Percentiles rank a stretch among this genome's conserved stretches.
phyloP scores from a whole-genome alignment of 2,329 filamentous ascomycete species.

The Botrytis fragariae region DNA sequence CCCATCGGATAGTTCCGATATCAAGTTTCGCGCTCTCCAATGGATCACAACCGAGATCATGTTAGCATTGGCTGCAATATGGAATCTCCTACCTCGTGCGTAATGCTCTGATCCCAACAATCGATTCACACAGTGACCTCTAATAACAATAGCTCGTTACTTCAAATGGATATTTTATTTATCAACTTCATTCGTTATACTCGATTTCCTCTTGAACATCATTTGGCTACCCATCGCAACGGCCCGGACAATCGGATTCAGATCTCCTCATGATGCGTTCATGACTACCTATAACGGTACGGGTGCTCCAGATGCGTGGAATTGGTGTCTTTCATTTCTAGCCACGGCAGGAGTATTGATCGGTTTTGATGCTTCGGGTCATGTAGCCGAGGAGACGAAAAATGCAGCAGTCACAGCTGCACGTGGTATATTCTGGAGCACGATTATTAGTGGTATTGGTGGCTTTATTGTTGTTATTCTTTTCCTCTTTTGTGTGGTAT shows the following conservation, averaged over 20 bases:
- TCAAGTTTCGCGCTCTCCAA: conserved; percentile 23
- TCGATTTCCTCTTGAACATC: conserved; percentile 23
- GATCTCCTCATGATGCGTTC: conserved; percentile 21
- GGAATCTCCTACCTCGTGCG: conserved; percentile 24
- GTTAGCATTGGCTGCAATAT: conserved; percentile 19
- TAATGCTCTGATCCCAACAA: not conserved
- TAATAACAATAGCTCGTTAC: conserved; percentile 12
- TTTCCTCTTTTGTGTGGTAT: conserved; percentile 22
- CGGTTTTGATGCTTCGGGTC: conserved; percentile 24
- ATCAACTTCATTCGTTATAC: conserved; percentile 20
- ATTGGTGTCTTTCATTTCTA: conserved; percentile 23
- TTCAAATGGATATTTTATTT: conserved; percentile 24
- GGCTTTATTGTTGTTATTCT: conserved; percentile 22
- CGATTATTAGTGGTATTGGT: conserved; percentile 21
- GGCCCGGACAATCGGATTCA: conserved; percentile 22
- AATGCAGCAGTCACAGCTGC: conserved; percentile 22
- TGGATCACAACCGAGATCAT: conserved; percentile 23
- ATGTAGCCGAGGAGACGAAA: conserved; percentile 24
- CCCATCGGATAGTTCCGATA: conserved; percentile 15
- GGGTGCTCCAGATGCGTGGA: conserved; percentile 17
- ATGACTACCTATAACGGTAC: conserved; percentile 24
- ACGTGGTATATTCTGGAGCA: conserved; percentile 24
- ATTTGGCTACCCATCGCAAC: conserved; percentile 24
- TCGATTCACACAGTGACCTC: not conserved
- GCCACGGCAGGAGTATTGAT: conserved; percentile 24